Conservation (phyloP, 2,329 filamentous ascomycete species). For the Alternaria triticimaculans region DNA sequence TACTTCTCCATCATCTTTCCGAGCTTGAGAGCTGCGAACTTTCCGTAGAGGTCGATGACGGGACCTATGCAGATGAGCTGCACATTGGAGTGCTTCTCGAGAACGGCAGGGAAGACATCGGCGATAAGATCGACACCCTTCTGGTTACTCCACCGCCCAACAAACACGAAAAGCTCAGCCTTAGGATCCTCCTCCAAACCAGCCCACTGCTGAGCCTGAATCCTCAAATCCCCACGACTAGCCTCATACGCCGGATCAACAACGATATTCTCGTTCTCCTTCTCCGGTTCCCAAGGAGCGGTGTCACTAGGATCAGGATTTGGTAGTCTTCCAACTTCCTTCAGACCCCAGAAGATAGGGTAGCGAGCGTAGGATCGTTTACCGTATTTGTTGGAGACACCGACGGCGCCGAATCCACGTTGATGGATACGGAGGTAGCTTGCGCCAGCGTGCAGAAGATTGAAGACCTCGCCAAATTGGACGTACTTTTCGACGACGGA, state of each 20-base stretch:
- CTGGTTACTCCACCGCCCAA: neutral
- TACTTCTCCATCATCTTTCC: neutral
- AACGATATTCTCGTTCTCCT: neutral
- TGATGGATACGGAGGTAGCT: slow-evolving; percentile 72
- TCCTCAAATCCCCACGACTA: neutral
- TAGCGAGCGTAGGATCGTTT: slow-evolving; percentile 71
- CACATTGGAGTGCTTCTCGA: neutral
- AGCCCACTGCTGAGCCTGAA: neutral
- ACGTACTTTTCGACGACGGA: slow-evolving; percentile 67
- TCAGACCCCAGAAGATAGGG: slow-evolving; percentile 72
- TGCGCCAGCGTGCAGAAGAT: slow-evolving; percentile 70
- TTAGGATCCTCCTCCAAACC: neutral
- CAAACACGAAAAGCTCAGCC: neutral
- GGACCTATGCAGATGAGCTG: neutral
- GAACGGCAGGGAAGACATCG: neutral
- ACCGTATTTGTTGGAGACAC: slow-evolving; percentile 63
- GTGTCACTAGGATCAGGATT: slow-evolving; percentile 72
- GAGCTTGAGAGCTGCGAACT: neutral
- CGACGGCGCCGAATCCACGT: slow-evolving; percentile 63
- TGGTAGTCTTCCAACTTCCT: slow-evolving; percentile 65
- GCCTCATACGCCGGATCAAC: neutral
- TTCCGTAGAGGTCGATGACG: neutral
- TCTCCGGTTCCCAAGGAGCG: slow-evolving; percentile 63
- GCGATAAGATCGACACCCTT: neutral
- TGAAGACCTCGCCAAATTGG: slow-evolving; percentile 73